phyloP scores from a whole-genome alignment of 2,329 filamentous ascomycete genomes.

The Venturia carpophila region DNA sequence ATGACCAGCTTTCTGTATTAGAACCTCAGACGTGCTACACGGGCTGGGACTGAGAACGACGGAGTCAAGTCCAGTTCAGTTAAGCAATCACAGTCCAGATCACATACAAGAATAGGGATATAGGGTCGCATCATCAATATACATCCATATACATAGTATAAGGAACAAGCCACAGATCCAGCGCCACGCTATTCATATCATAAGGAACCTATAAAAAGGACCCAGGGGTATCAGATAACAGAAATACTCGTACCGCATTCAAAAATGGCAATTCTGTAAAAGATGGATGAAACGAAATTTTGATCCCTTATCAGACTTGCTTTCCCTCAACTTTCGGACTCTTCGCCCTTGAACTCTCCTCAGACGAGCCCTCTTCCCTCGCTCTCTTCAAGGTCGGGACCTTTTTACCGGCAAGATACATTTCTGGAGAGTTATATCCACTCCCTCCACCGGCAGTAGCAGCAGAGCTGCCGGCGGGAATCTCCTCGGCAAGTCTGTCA shows the following conservation, averaged over 20 bases:
- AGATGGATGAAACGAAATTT: neutral
- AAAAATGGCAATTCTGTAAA: neutral
- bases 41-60: too few species aligned
- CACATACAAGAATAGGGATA: too few species aligned
- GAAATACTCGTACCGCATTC: neutral
- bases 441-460: conserved; percentile 43
- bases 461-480: conserved; percentile 42
- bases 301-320: neutral
- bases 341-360: neutral
- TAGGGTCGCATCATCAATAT: too few species aligned
- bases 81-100: too few species aligned
- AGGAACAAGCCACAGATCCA: neutral
- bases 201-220: neutral
- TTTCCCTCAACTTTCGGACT: neutral
- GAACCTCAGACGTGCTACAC: too few species aligned
- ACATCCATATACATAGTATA: neutral
- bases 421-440: conserved; percentile 37
- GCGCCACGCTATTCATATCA: conserved; percentile 6
- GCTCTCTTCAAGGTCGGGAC: conserved; percentile 7
- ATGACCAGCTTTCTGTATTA: too few species aligned
- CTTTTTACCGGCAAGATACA: neutral
- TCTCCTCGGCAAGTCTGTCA: conserved; percentile 41
- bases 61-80: too few species aligned
- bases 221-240: neutral
- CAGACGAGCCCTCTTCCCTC: conserved; percentile 2